Percentiles rank a stretch among this genome's conserved stretches.
These are phyloP conservation scores for Scedosporium boydii DNA, from an alignment of 2,329 filamentous ascomycete species.

Conservation along the genomic window DNA sequence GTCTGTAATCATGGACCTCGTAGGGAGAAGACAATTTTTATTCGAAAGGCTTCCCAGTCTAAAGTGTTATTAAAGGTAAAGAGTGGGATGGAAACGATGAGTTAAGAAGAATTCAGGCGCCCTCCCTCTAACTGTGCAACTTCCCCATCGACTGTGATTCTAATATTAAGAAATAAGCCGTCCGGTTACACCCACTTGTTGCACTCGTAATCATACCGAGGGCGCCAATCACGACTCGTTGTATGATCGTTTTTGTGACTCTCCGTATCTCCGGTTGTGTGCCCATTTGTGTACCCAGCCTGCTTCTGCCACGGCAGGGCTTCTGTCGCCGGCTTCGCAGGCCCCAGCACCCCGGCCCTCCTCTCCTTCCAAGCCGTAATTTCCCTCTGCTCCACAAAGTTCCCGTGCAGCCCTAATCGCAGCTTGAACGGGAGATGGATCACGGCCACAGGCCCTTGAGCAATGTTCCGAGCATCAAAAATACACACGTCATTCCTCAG, in stretches of 20 bases:
- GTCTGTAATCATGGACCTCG: no score
- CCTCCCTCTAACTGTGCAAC: no score
- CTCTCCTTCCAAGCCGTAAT: conserved; percentile 30
- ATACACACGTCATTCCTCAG: conserved; percentile 32
- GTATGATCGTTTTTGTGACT: not conserved
- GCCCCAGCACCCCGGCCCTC: conserved; percentile 27
- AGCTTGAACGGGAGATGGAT: conserved; percentile 31
- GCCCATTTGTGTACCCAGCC: not conserved
- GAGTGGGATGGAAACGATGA: no score
- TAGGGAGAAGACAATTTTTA: no score
- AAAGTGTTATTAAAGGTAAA: no score
- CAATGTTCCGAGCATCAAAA: conserved; percentile 29
- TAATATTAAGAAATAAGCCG: no score
- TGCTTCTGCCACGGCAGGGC: conserved; percentile 28
- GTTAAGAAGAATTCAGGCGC: no score
- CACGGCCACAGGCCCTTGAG: conserved; percentile 27
- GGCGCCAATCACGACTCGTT: not conserved
- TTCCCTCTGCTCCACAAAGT: conserved; percentile 30
- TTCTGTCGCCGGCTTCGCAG: conserved; percentile 23
- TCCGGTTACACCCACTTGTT: conserved; percentile 8
- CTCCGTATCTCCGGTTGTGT: not conserved
- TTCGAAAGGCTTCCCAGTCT: no score
- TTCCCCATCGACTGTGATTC: no score
- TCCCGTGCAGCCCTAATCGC: conserved; percentile 31
- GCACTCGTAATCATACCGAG: not conserved